These are phyloP conservation scores for Penicillium sp. DNA, from an alignment of 2,329 filamentous ascomycete species.

Conservation along the genomic window DNA sequence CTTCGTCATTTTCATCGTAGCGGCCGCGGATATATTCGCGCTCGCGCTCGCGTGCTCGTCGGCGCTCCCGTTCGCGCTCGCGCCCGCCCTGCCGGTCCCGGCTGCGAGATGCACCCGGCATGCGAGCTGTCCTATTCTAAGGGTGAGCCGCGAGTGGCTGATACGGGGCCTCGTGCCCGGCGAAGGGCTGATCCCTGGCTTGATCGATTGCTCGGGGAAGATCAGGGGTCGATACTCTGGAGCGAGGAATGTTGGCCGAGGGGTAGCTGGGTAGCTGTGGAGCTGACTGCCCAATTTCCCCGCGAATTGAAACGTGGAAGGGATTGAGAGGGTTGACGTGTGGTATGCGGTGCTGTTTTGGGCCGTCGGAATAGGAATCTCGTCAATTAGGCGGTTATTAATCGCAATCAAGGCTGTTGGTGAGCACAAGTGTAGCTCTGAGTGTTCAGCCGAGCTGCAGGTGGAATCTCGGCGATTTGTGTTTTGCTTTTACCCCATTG, in stretches of 20 bases:
- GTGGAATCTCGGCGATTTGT: constrained; percentile 16
- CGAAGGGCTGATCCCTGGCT: neutral
- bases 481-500: constrained; percentile 31
- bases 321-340: neutral
- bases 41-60: constrained; percentile 20
- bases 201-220: neutral
- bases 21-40: constrained; percentile 27
- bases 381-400: neutral
- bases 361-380: neutral
- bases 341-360: neutral
- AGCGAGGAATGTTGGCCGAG: constrained; percentile 6
- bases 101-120: constrained; percentile 40
- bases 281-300: neutral
- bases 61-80: constrained; percentile 15
- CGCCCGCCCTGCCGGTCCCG: constrained; percentile 35
- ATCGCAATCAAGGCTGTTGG: neutral
- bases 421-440: neutral
- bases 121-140: constrained; percentile 12
- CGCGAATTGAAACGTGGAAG: constrained; percentile 8
- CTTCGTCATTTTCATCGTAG: constrained; percentile 24
- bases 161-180: constrained; percentile 4
- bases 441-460: constrained; percentile 5
- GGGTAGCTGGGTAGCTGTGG: neutral
- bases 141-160: neutral
- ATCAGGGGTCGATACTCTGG: neutral